Percentiles rank a stretch among this genome's conserved stretches.
phyloP scores from a whole-genome alignment of 2,329 filamentous ascomycete genomes.

The Albifimbria verrucaria region DNA sequence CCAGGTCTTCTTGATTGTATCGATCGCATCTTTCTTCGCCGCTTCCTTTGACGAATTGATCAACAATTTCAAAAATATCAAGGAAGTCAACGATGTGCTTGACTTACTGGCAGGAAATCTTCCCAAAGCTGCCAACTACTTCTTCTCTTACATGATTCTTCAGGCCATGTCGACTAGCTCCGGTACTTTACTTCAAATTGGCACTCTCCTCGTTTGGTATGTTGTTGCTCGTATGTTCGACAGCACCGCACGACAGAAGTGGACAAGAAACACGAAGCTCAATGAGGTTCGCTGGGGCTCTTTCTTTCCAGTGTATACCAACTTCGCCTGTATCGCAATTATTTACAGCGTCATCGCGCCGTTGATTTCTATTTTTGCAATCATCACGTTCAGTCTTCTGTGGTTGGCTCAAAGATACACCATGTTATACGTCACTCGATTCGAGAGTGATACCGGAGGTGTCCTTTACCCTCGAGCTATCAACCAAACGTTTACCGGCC shows the following conservation, averaged over 20 bases:
- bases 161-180: slow-evolving; percentile 90
- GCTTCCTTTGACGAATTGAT: slow-evolving; percentile 64
- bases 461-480: slow-evolving; percentile 88
- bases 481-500: slow-evolving; percentile 90
- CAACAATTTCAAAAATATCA: slow-evolving; percentile 38
- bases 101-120: slow-evolving; percentile 72
- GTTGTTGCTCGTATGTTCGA: slow-evolving; percentile 77
- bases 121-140: slow-evolving; percentile 89
- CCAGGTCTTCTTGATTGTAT: slow-evolving; percentile 90
- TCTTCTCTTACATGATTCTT: slow-evolving; percentile 97
- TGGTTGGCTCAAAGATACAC: slow-evolving; percentile 98
- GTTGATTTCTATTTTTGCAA: slow-evolving; percentile 86
- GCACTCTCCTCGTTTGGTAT: slow-evolving; percentile 77
- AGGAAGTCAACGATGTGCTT: slow-evolving; percentile 64
- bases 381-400: slow-evolving; percentile 85
- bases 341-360: slow-evolving; percentile 89
- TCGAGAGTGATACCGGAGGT: slow-evolving; percentile 86
- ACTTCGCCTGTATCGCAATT: slow-evolving; percentile 87
- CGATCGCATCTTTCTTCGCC: slow-evolving; percentile 70
- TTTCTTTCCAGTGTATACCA: slow-evolving; percentile 95
- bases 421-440: slow-evolving; percentile 90
- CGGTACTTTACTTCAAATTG: slow-evolving; percentile 80
- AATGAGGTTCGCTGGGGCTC: slow-evolving; percentile 82
- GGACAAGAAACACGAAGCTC: slow-evolving; percentile 76
- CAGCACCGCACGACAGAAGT: slow-evolving; percentile 78